These are phyloP conservation scores for Blastobotrys parvus DNA, from an alignment of 805 yeast species.

Conservation along the genomic window DNA sequence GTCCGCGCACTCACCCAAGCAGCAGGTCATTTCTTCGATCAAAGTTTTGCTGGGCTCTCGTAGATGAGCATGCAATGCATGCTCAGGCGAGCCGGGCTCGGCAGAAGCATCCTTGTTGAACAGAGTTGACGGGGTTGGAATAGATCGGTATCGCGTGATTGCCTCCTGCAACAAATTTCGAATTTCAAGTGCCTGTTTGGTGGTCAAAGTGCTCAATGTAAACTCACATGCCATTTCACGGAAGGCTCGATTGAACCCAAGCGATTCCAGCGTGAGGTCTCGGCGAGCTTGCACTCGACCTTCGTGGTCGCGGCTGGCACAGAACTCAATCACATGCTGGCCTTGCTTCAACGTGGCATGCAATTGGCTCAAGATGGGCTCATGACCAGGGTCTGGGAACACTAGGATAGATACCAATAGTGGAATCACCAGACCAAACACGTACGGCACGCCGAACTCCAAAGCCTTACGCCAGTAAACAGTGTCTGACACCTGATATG, in stretches of 20 bases:
- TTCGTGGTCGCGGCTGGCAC: slow-evolving; percentile 17
- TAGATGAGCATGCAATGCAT: slow-evolving; percentile 3
- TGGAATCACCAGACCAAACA: slow-evolving; percentile 36
- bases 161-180: slow-evolving; percentile 38
- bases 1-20: neutral
- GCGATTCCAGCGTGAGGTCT: slow-evolving; percentile 26
- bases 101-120: slow-evolving; percentile 2
- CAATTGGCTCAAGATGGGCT: slow-evolving; percentile 24
- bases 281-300: slow-evolving; percentile 22
- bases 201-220: slow-evolving; percentile 30
- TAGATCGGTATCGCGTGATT: slow-evolving; percentile 34
- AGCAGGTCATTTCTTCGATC: neutral
- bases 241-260: slow-evolving; percentile 33
- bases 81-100: neutral
- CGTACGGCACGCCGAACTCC: slow-evolving; percentile 39
- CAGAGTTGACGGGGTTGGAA: slow-evolving; percentile 26
- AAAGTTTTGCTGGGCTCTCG: slow-evolving; percentile 5
- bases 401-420: slow-evolving; percentile 29
- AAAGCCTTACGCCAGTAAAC: slow-evolving; percentile 16
- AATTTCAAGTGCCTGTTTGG: slow-evolving; percentile 27
- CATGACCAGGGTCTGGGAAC: slow-evolving; percentile 37
- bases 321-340: slow-evolving; percentile 8
- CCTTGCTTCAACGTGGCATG: slow-evolving; percentile 16
- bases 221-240: slow-evolving; percentile 38
- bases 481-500: slow-evolving; percentile 21